Conservation (phyloP, 306 rosid genomes). For the Neltuma alba region DNA sequence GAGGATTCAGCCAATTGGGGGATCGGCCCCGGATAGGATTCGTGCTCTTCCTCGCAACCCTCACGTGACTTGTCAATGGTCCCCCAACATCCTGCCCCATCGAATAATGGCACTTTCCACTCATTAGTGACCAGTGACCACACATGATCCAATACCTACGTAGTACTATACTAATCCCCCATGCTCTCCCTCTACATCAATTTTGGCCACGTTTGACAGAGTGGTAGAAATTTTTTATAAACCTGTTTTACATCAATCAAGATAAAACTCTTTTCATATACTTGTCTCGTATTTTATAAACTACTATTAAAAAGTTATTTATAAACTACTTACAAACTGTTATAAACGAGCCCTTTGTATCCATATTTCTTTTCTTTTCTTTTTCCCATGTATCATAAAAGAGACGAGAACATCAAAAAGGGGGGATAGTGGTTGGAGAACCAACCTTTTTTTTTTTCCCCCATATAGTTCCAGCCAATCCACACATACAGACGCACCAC, state of each 20-base stretch:
- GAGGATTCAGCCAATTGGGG: background rate
- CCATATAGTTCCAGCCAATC: slow-evolving; percentile 27
- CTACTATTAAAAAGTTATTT: too few species aligned
- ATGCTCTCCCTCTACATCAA: too few species aligned
- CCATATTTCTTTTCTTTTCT: too few species aligned
- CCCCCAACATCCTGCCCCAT: background rate
- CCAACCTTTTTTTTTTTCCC: background rate
- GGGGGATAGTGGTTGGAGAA: slow-evolving; percentile 19
- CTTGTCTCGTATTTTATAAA: too few species aligned
- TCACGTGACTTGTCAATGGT: slow-evolving; percentile 17
- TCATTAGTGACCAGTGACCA: background rate
- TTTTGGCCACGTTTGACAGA: too few species aligned
- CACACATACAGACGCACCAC: background rate
- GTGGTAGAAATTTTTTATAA: too few species aligned
- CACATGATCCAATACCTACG: slow-evolving; percentile 2
- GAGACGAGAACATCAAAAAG: background rate
- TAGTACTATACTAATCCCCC: too few species aligned
- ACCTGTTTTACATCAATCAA: too few species aligned
- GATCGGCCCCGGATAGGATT: background rate
- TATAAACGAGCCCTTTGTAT: too few species aligned
- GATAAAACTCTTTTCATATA: too few species aligned
- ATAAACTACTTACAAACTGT: too few species aligned
- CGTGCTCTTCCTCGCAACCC: background rate
- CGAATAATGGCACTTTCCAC: slow-evolving; percentile 6
- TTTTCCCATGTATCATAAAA: too few species aligned